These are phyloP conservation scores for Solanum ossicruentum DNA, from an alignment of 257 asterid genomes.

Conservation along the genomic window DNA sequence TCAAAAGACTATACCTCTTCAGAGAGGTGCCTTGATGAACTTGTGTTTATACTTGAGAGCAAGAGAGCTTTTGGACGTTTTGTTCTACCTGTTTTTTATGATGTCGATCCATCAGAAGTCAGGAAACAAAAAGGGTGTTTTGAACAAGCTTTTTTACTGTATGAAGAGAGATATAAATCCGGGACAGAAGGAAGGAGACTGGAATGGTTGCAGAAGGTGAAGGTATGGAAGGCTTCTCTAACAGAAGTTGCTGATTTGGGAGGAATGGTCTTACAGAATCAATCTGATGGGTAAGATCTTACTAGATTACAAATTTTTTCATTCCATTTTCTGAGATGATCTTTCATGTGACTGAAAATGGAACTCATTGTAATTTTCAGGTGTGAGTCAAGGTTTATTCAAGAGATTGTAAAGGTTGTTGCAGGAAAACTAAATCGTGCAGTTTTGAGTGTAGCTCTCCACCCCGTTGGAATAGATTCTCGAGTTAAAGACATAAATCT, in stretches of 20 bases:
- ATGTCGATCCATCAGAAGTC: constrained; percentile 3
- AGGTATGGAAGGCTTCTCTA: constrained; percentile 1
- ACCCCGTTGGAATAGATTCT: constrained; percentile 4
- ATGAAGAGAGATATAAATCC: not conserved
- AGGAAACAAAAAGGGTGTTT: not conserved
- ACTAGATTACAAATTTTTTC: not conserved
- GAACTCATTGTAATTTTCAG: not conserved
- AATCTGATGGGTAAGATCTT: constrained; percentile 1
- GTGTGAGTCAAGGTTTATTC: constrained; percentile 5
- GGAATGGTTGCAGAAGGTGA: not conserved
- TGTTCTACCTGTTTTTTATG: constrained; percentile 7
- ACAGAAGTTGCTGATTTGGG: constrained; percentile 7
- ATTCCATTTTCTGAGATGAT: not conserved
- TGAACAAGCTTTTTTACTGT: not conserved
- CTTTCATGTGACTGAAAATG: not conserved
- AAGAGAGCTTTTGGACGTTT: not conserved
- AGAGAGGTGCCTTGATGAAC: constrained; percentile 5
- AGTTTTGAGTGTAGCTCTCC: not conserved
- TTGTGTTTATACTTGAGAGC: not conserved
- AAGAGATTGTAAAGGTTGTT: constrained; percentile 1
- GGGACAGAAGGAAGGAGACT: not conserved
- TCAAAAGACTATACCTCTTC: constrained; percentile 1
- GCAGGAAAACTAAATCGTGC: not conserved
- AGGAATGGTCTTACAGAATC: constrained; percentile 6
- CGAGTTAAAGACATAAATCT: not conserved